phyloP scores from a whole-genome alignment of 768 basidiomycete genomes.

The Macrolepiota albuminosa region DNA sequence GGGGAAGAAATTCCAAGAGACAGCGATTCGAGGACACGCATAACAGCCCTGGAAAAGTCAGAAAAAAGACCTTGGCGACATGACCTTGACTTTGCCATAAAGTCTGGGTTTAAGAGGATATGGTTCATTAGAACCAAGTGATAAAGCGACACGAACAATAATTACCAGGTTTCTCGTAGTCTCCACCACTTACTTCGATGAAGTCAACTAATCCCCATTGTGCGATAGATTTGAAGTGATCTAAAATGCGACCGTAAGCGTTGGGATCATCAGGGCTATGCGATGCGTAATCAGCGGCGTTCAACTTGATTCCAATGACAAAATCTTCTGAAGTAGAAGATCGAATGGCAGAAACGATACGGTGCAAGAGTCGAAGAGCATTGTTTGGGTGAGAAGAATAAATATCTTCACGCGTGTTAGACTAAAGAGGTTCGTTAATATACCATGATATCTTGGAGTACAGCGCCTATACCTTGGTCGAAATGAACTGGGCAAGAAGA shows the following conservation, averaged over 20 bases:
- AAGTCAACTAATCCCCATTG: conserved; percentile 70
- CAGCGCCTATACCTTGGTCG: conserved; percentile 44
- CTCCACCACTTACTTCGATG: conserved; percentile 85
- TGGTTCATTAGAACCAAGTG: not conserved
- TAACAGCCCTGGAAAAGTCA: conserved; percentile 55
- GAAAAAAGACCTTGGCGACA: conserved; percentile 71
- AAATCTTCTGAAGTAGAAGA: conserved; percentile 51
- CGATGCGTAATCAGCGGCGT: conserved; percentile 67
- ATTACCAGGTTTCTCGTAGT: conserved; percentile 75
- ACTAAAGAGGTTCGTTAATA: conserved; percentile 2
- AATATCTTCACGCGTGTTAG: conserved; percentile 54
- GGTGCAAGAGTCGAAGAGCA: conserved; percentile 52
- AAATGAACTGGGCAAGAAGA: conserved; percentile 75
- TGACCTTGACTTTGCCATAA: conserved; percentile 29
- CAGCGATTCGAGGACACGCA: conserved; percentile 36
- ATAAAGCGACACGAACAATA: not conserved
- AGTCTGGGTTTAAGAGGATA: conserved; percentile 31
- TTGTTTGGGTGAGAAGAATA: conserved; percentile 43
- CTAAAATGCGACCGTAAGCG: conserved; percentile 42
- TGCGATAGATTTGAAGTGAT: conserved; percentile 57
- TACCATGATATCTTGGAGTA: not conserved
- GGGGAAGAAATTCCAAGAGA: conserved; percentile 34
- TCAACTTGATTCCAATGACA: conserved; percentile 74
- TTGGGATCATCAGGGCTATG: conserved; percentile 17
- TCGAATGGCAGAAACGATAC: conserved; percentile 55